Evolutionary conservation across 441 rosid genomes (phyloP), one percentile per base, ranked within the genome.

Genomic region (Syzygium syzygioides): DNA sequence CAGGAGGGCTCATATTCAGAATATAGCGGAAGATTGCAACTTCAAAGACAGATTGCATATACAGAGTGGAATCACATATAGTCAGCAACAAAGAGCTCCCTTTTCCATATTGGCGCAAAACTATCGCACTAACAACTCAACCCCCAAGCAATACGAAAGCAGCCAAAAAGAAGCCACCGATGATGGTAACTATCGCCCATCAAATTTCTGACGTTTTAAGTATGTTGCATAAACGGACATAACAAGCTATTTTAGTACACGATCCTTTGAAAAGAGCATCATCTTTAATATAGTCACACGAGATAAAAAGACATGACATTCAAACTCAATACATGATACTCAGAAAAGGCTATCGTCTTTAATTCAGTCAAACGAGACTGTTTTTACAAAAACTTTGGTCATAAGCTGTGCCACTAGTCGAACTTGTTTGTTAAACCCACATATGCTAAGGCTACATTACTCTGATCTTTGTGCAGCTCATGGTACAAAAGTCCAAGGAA

Each of bases 1-100:
- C 94, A 96, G 99, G 97, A 95, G 95, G 93, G 90, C 93, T 89
- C 98, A 97, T 88, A 90, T 94, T 91, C 92, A 92, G 85, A 91
- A 93, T 91, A 89, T 79, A 56, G 56, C 93, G 90, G 93, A 91
- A 92, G 91, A 86, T 83, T 92, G 87, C 90, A 92, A 91, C 89
- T 91, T 89, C 71, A 92, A 92, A 50, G 94, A 94, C 87, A 95
- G 96, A 93, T 92, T 94, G 87, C 98, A 96, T 91, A 86, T 85
- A 83, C 93, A 91, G 89, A 76, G 91, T 87, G 93, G 94, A 90
- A 88, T 91, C 34, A 37, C 89, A 79, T 60, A 86, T 87, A 92
- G 91, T 91, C 96, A 93, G 92, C 96, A 94, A 87, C 90, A 88
- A 28, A 93, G 98, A 89, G 92, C 95, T 89, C 99, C 98, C 87